Evolutionary conservation across 2,329 filamentous ascomycete species (phyloP).

Genomic region (Sporothrix phasma): DNA sequence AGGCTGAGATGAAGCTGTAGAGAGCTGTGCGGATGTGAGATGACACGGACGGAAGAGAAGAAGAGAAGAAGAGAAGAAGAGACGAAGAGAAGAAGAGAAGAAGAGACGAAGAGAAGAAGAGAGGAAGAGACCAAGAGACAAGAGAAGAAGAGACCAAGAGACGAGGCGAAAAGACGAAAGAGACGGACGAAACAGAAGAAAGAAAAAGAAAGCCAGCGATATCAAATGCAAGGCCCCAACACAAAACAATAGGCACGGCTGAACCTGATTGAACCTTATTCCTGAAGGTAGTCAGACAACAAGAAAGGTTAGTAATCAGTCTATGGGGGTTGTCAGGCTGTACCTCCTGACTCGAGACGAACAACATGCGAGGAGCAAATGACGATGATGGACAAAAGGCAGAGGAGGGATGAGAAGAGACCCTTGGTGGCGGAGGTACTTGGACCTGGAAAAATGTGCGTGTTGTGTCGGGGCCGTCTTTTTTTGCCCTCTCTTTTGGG

Average conservation of each 20-base stretch:
- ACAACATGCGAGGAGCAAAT: not conserved
- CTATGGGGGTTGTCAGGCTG: not conserved
- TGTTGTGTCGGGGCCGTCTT: not conserved
- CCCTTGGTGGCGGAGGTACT: not conserved
- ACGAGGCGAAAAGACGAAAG: not conserved
- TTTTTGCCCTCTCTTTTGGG: not conserved
- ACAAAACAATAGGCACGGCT: not conserved
- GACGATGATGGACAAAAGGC: not conserved
- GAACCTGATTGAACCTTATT: too few species aligned
- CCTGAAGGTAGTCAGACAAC: not conserved
- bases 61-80: not conserved
- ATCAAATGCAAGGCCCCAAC: too few species aligned
- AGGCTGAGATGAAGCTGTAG: not conserved
- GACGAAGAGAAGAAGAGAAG: not conserved
- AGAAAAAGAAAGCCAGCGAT: too few species aligned
- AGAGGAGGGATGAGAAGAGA: not conserved
- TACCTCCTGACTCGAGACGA: not conserved
- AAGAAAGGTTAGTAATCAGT: not conserved
- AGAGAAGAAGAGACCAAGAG: too few species aligned
- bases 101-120: not conserved
- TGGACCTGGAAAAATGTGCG: slow-evolving; percentile 12
- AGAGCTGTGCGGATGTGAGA: not conserved
- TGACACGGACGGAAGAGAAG: not conserved
- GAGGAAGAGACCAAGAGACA: too few species aligned
- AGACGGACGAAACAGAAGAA: not conserved